These are phyloP conservation scores for Aspergillus coremiiformis DNA, from an alignment of 495 filamentous ascomycete species.

Conservation along the genomic window DNA sequence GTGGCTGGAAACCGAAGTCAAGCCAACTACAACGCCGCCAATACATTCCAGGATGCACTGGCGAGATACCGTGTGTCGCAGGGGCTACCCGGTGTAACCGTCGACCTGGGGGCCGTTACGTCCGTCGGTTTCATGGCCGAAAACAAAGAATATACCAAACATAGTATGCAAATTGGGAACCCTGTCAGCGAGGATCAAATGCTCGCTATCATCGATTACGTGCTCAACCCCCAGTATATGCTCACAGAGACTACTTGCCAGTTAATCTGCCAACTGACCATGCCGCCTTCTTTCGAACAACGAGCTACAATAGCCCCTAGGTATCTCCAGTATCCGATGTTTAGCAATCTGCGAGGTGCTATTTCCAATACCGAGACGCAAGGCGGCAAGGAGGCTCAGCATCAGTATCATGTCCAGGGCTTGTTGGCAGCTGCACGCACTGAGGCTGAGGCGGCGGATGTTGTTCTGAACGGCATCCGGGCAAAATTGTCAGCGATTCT, in stretches of 20 bases:
- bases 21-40: conserved; percentile 31
- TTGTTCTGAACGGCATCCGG: background rate
- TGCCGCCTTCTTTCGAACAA: too few relatives aligned
- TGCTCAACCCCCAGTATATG: background rate
- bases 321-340: too few relatives aligned
- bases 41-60: conserved; percentile 29
- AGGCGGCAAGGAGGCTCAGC: background rate
- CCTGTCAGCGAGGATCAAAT: background rate
- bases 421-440: background rate
- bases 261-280: too few relatives aligned
- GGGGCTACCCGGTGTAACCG: conserved; percentile 18
- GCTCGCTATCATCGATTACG: background rate
- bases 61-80: conserved; percentile 17
- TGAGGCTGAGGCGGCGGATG: background rate
- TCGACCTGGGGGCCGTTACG: conserved; percentile 28
- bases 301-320: too few relatives aligned
- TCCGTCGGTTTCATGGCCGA: conserved; percentile 22
- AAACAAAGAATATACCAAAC: background rate
- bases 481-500: background rate
- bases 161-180: background rate
- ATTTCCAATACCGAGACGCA: background rate
- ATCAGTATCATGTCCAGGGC: background rate
- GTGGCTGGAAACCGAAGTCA: conserved; percentile 26
- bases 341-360: background rate
- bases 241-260: too few relatives aligned